Conservation (phyloP, 805 yeast species). For the Saccharomyces eubayanus region DNA sequence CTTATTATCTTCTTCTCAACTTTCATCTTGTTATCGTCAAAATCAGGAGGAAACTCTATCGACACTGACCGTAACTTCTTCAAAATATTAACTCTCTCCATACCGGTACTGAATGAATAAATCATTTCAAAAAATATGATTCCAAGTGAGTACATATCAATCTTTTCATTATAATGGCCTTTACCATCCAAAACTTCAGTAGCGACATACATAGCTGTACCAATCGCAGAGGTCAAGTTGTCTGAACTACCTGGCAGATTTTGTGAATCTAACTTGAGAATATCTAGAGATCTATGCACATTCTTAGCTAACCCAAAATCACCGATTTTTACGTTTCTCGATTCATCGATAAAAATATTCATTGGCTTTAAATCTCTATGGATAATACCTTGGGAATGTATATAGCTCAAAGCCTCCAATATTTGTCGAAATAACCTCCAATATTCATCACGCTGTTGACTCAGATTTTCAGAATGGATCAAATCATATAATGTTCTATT, state of each 20-base stretch:
- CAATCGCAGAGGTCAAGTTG: slow-evolving; percentile 85
- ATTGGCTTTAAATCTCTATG: slow-evolving; percentile 94
- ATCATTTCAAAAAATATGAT: slow-evolving; percentile 94
- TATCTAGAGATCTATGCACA: slow-evolving; percentile 46
- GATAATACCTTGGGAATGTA: slow-evolving; percentile 88
- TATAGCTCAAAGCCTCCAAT: slow-evolving; percentile 80
- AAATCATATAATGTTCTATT: slow-evolving; percentile 81
- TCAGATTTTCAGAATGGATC: slow-evolving; percentile 66
- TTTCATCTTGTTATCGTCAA: slow-evolving; percentile 41
- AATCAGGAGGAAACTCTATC: slow-evolving; percentile 65
- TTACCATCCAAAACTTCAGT: slow-evolving; percentile 70
- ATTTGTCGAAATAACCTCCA: slow-evolving; percentile 87
- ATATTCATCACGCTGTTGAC: slow-evolving; percentile 63
- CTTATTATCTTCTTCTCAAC: slow-evolving; percentile 62
- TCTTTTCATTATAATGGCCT: slow-evolving; percentile 81
- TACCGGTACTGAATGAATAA: slow-evolving; percentile 73
- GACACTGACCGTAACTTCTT: slow-evolving; percentile 49
- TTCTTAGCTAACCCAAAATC: slow-evolving; percentile 96
- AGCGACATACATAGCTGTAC: slow-evolving; percentile 90
- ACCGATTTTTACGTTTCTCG: slow-evolving; percentile 85
- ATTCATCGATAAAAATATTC: slow-evolving; percentile 88
- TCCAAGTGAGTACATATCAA: slow-evolving; percentile 93
- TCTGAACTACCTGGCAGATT: slow-evolving; percentile 36
- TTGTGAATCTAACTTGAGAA: slow-evolving; percentile 27
- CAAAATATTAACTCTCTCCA: slow-evolving; percentile 82